Evolutionary conservation across 2,329 filamentous ascomycete species (phyloP).

Genomic region (Boeremia lycopersici): DNA sequence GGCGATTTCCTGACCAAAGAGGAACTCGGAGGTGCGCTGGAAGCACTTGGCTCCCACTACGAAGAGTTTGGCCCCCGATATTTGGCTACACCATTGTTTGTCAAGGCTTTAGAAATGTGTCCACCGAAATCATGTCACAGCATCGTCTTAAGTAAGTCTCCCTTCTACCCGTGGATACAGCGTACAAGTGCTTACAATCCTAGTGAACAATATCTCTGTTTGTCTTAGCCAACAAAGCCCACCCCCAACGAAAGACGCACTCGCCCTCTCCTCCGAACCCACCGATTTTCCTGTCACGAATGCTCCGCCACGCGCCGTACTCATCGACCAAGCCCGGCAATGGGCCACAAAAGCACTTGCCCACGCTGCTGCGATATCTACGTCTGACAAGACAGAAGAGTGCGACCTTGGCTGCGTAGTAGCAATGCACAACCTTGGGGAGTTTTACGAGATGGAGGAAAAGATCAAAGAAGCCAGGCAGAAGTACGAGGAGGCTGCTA

Average conservation of each 20-base stretch:
- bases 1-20: slow-evolving; percentile 72
- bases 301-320: slow-evolving; percentile 61
- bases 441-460: slow-evolving; percentile 78
- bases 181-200: slow-evolving; percentile 16
- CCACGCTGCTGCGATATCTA: slow-evolving; percentile 68
- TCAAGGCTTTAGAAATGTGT: slow-evolving; percentile 78
- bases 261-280: slow-evolving; percentile 42
- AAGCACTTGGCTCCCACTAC: slow-evolving; percentile 80
- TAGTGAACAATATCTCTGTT: slow-evolving; percentile 80
- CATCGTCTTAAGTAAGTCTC: slow-evolving; percentile 71
- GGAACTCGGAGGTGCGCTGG: slow-evolving; percentile 75
- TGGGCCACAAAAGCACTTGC: slow-evolving; percentile 81
- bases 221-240: slow-evolving; percentile 71
- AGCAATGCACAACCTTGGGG: slow-evolving; percentile 84
- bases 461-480: slow-evolving; percentile 67
- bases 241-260: slow-evolving; percentile 31
- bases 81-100: slow-evolving; percentile 82
- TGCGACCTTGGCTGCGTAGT: slow-evolving; percentile 85
- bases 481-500: slow-evolving; percentile 71
- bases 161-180: not conserved
- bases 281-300: slow-evolving; percentile 44
- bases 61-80: slow-evolving; percentile 75
- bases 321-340: slow-evolving; percentile 71
- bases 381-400: slow-evolving; percentile 72
- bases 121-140: slow-evolving; percentile 72